Conservation (phyloP, 148 eudicot genomes). For the Simmondsia chinensis region DNA sequence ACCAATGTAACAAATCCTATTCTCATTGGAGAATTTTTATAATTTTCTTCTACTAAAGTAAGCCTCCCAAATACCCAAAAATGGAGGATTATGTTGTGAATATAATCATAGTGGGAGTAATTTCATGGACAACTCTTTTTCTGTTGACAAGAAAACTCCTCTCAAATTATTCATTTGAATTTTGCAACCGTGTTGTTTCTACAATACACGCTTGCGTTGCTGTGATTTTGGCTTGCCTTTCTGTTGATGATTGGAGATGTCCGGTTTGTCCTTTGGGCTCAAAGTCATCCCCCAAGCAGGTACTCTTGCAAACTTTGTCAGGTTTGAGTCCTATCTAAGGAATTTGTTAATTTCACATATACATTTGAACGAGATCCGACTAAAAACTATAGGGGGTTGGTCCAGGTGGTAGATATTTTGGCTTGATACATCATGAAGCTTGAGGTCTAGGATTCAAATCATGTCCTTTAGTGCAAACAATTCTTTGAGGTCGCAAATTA, state of each 20-base stretch:
- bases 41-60: no score
- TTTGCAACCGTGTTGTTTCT: conserved; percentile 72
- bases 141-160: conserved; percentile 39
- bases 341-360: no score
- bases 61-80: not conserved
- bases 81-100: conserved; percentile 59
- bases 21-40: no score
- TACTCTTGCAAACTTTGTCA: conserved; percentile 2
- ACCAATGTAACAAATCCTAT: no score
- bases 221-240: conserved; percentile 38
- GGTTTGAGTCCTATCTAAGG: not conserved
- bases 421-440: no score
- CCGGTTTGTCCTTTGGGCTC: conserved; percentile 85
- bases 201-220: conserved; percentile 57
- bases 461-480: no score
- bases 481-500: no score
- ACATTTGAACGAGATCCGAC: no score
- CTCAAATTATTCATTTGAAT: conserved; percentile 56
- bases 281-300: conserved; percentile 60
- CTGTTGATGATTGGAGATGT: conserved; percentile 74
- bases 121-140: conserved; percentile 57
- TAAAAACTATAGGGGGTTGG: no score
- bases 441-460: no score
- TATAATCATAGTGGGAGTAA: conserved; percentile 30
- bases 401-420: no score